Evolutionary conservation across 2,329 filamentous ascomycete genomes (phyloP).

Genomic region (Fusarium pseudocircinatum): DNA sequence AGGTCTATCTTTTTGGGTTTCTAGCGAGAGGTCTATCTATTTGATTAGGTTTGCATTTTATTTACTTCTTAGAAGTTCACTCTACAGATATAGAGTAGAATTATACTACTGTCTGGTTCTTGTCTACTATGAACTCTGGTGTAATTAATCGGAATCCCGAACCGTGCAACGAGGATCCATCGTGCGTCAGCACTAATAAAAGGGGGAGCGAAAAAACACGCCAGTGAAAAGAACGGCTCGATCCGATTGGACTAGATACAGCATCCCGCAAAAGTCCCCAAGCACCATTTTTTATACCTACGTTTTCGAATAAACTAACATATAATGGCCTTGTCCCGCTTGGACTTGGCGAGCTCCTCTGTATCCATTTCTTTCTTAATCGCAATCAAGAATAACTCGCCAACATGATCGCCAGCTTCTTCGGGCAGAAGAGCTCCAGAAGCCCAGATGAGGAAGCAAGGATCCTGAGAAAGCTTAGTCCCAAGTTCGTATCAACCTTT

Average conservation of each 20-base stretch:
- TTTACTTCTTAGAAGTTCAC: too few relatives aligned
- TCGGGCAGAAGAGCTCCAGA: neutral
- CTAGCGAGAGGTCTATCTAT: too few relatives aligned
- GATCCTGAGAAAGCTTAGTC: neutral
- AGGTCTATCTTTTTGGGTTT: too few relatives aligned
- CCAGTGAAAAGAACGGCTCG: neutral
- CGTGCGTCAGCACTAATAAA: neutral
- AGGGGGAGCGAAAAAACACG: neutral
- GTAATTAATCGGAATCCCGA: neutral
- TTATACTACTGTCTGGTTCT: too few relatives aligned
- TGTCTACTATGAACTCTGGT: too few relatives aligned
- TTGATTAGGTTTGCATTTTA: too few relatives aligned
- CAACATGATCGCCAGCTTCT: neutral
- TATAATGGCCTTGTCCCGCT: neutral
- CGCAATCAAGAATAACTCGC: fast-evolving
- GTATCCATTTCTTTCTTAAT: neutral
- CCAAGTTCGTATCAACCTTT: neutral
- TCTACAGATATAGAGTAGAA: too few relatives aligned
- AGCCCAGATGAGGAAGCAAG: neutral
- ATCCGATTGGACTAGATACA: neutral
- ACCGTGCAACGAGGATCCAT: neutral
- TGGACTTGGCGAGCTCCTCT: neutral
- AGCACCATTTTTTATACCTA: neutral
- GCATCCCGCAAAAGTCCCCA: neutral
- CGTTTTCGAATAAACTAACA: neutral